phyloP scores from a whole-genome alignment of 495 filamentous ascomycete genomes.

The Astrothelium subdiscretum region DNA sequence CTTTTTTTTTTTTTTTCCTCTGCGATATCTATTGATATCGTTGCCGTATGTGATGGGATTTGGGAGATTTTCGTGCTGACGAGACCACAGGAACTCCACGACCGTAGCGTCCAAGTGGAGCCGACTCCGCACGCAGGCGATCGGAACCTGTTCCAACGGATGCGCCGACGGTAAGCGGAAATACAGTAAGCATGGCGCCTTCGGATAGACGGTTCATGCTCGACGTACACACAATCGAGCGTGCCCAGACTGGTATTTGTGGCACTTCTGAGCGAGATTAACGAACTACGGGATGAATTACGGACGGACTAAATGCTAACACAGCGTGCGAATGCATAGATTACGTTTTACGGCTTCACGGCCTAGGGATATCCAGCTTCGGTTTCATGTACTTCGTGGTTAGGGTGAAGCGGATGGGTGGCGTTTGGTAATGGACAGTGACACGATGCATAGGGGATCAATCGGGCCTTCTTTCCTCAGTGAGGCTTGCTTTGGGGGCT shows the following conservation, averaged over 20 bases:
- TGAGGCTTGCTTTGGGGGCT: too few relatives aligned
- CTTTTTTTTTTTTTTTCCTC: not conserved
- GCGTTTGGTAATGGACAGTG: too few relatives aligned
- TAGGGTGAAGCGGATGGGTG: too few relatives aligned
- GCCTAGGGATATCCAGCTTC: not conserved
- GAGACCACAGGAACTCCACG: slow-evolving; percentile 12
- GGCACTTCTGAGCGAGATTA: not conserved
- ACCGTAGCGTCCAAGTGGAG: slow-evolving; percentile 18
- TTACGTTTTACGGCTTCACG: not conserved
- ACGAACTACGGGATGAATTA: not conserved
- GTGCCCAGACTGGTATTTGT: not conserved
- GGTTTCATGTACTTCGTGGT: too few relatives aligned
- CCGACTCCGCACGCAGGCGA: slow-evolving; percentile 5
- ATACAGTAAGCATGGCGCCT: too few relatives aligned
- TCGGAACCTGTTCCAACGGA: not conserved
- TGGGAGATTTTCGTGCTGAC: slow-evolving; percentile 5
- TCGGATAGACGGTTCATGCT: too few relatives aligned
- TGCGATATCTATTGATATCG: too few relatives aligned
- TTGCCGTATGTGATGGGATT: not conserved
- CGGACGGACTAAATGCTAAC: not conserved
- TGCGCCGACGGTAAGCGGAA: not conserved
- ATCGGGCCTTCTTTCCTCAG: too few relatives aligned
- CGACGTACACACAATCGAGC: not conserved
- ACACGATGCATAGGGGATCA: too few relatives aligned
- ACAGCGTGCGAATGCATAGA: not conserved